Base-by-base conservation (phyloP, 768 basidiomycete genomes). In the Lactarius pseudohatsudake region DNA sequence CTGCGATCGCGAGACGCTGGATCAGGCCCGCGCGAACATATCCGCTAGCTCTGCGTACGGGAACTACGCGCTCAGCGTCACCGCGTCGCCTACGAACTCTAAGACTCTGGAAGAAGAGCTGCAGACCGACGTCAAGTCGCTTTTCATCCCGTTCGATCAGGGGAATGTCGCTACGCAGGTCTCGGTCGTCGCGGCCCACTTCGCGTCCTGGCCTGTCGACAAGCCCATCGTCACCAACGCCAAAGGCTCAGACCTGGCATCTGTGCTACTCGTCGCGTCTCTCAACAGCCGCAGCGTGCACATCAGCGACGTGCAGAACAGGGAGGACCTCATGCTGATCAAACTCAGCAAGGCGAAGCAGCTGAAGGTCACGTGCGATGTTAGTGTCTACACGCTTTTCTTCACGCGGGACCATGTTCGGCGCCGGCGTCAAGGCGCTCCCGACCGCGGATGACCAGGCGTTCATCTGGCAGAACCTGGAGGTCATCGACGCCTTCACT, bases 191-290 rank as follows among this genome's bases (percentile, higher is more conserved):
- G 93, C 96, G 1, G 82, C 86, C 13, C 92, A 97, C 76, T 97
- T 99, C 75, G 82, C 91, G 8, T 82, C 89, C 1, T 98, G 97
- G 96, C 90, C 96, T 0, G 71, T 78, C 4, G 92, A 97, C 72
- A 96, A 94, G 79, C 89, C 89, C n/a, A 92, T 99, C 73, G 82
- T 98, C 62, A 95, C 96, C 3, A 90, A 98, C 74, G 96, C 97
- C 26, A 89, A 90, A 74, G 90, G 92, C 15, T 89, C 94, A 2
- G 91, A 95, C 70, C 85, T 98, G 13, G 96, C 97, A 1, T 97
- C 96, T 0, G 85, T 98, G 43, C 85, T 99, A 38, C 84, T 99
- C 32, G 79, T 98, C 57, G 95, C 96, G n/a, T 96, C 92, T 72
- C 85, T 99, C 55, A 89, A 98, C 77, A 87, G 83, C 73, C 88